Base-by-base conservation (phyloP, 495 filamentous ascomycete genomes). In the Talaromyces proteolyticus region DNA sequence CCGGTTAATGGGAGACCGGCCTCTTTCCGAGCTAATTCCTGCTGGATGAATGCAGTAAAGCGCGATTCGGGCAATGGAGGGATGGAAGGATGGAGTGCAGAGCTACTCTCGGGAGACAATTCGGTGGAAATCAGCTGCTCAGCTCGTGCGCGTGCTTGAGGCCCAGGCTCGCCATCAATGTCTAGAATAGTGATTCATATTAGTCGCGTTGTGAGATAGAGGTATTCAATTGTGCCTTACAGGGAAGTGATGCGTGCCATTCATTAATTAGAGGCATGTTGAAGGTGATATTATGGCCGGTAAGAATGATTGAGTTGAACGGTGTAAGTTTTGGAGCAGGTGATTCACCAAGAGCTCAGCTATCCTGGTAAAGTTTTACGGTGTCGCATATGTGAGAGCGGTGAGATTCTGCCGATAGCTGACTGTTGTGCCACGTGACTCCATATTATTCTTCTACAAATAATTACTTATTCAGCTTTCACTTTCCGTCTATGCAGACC, bases 181-280 rank as follows among this genome's bases (percentile, higher is more conserved):
- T 93, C 87, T 87, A 64, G 45, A 39, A 5, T 22, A 48, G 57
- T 39, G 38, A 42, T 21, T 24, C 42, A 20, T 22, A 42, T 47
- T 36, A 45, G 41, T 47, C 39, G 39, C 43, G 38, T 24, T 36
- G 19, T 2, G 14, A n/a, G 25, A 22, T 49, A 23, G 41, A 38
- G 44, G 52, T 25, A 29, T 42, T 22, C 29, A 24, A n/a, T 16
- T 25, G 37, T n/a, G 38, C 54, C 66, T 24, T 82, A 91, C 88
- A 95, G 18, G 88, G 89, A 14, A 95, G 82, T 12, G 88, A 94
- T 61, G 94, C 89, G 68, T 92, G 86, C 38, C 79, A 76, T 54
- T 80, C 79, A 44, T 77, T 80, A 51, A 87, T 84, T 47, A 88
- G 74, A 49, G 87, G 76, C 84, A 89, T 87, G 6, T 14, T 47